A percentile compares a stretch with the other conserved stretches of the same genome.
Conservation (phyloP, 805 yeast genomes). For the Pichia californica region DNA sequence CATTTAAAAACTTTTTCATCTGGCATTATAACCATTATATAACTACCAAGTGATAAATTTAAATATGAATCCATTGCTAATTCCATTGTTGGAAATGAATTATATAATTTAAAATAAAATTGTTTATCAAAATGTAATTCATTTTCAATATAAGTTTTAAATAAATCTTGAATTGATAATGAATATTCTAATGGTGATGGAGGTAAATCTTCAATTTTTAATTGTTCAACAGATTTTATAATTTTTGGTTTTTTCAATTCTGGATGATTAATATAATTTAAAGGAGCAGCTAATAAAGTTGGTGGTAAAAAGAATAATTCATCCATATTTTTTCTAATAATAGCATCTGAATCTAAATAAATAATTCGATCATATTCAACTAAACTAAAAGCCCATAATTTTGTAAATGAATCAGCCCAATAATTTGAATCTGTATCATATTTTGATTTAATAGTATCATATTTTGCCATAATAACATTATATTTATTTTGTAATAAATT, state of each 20-base stretch:
- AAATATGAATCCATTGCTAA: constrained; percentile 2
- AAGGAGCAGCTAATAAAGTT: constrained; percentile 39
- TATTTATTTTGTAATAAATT: constrained; percentile 5
- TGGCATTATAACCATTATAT: constrained; percentile 59
- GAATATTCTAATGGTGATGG: constrained; percentile 19
- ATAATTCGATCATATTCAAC: constrained; percentile 46
- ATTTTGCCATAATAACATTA: constrained; percentile 26
- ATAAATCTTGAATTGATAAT: constrained; percentile 16
- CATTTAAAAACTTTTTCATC: constrained; percentile 20
- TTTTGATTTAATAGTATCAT: constrained; percentile 17
- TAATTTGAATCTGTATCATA: constrained; percentile 18
- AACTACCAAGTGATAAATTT: constrained; percentile 31
- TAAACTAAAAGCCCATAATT: constrained; percentile 45
- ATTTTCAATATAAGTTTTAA: constrained; percentile 13
- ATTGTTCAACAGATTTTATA: background rate
- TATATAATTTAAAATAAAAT: constrained; percentile 25
- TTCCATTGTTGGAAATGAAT: constrained; percentile 32
- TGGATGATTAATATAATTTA: constrained; percentile 31
- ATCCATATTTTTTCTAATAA: constrained; percentile 36
- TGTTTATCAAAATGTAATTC: constrained; percentile 9
- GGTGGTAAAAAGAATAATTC: constrained; percentile 47
- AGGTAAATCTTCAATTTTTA: constrained; percentile 2
- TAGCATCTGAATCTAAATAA: constrained; percentile 54
- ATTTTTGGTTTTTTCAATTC: constrained; percentile 19
- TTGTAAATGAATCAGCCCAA: constrained; percentile 51